Evolutionary conservation across 208 protist species (phyloP).

Genomic region (Phytomonas francai): DNA sequence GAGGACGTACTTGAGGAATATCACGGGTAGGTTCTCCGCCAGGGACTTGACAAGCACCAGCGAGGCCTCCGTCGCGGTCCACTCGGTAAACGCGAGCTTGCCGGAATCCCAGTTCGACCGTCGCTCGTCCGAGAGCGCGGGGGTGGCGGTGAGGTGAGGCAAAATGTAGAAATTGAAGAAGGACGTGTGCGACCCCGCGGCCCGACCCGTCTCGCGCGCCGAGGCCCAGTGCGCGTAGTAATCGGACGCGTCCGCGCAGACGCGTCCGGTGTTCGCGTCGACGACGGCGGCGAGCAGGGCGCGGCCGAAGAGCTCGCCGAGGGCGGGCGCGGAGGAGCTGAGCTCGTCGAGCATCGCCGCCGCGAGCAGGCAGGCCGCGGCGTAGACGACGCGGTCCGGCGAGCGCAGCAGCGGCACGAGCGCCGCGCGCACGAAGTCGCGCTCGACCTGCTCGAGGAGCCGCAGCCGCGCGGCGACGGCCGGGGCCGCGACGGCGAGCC

Average conservation of each 20-base stretch:
- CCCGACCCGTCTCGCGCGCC: constrained; percentile 7
- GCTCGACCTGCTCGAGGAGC: constrained; percentile 23
- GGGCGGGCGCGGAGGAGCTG: constrained; percentile 14
- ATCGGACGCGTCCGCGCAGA: constrained; percentile 8
- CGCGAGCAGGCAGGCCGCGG: constrained; percentile 34
- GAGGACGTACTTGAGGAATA: constrained; percentile 42
- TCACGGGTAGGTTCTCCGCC: constrained; percentile 27
- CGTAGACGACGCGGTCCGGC: constrained; percentile 44
- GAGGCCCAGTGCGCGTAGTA: constrained; percentile 15
- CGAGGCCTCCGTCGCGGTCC: constrained; percentile 46
- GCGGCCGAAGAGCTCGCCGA: constrained; percentile 21
- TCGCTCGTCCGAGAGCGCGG: constrained; percentile 30
- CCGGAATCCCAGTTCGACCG: constrained; percentile 18
- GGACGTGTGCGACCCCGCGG: constrained; percentile 17
- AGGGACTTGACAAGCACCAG: constrained; percentile 41
- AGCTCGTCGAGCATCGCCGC: constrained; percentile 25
- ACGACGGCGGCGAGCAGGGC: constrained; percentile 35
- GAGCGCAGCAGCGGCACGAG: constrained; percentile 54
- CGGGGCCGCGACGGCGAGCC: constrained; percentile 32
- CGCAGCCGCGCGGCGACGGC: constrained; percentile 28
- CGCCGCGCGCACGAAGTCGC: constrained; percentile 38
- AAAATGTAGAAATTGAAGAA: constrained; percentile 44
- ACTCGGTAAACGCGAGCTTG: constrained; percentile 23
- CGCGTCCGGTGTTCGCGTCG: constrained; percentile 18
- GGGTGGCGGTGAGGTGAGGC: constrained; percentile 28